These are phyloP conservation scores for Fraxinus excelsior DNA, from an alignment of 257 asterid genomes.

Conservation along the genomic window DNA sequence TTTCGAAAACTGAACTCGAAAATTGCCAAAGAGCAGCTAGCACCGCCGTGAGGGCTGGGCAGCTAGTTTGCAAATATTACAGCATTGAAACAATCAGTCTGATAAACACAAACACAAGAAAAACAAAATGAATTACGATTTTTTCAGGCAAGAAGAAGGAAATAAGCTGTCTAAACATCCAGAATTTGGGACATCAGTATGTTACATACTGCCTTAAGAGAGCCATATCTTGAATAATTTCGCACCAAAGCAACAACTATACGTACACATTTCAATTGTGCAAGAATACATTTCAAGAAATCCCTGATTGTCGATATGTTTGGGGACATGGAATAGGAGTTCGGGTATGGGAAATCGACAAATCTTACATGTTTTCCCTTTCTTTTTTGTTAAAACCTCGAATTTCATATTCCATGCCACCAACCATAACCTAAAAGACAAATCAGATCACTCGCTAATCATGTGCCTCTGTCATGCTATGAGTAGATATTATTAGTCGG, in stretches of 20 bases:
- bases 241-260: not conserved
- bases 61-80: not conserved
- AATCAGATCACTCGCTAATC: not conserved
- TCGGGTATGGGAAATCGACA: not conserved
- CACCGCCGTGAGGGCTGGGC: not conserved
- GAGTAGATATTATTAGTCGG: not conserved
- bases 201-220: not conserved
- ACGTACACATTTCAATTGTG: not conserved
- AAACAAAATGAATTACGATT: not conserved
- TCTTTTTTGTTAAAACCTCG: not conserved
- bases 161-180: not conserved
- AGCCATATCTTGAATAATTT: not conserved
- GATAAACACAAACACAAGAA: not conserved
- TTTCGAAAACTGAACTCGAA: not conserved
- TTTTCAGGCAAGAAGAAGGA: not conserved
- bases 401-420: not conserved
- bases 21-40: not conserved
- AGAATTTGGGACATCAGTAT: not conserved
- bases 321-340: not conserved
- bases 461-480: not conserved
- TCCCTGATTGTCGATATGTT: not conserved
- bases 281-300: not conserved
- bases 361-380: not conserved
- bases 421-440: not conserved
- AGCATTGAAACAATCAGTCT: not conserved